Evolutionary conservation across 1,139 yeast species (phyloP), one percentile per base, ranked within the genome.

Genomic region (Saccharomyces hybrid): DNA sequence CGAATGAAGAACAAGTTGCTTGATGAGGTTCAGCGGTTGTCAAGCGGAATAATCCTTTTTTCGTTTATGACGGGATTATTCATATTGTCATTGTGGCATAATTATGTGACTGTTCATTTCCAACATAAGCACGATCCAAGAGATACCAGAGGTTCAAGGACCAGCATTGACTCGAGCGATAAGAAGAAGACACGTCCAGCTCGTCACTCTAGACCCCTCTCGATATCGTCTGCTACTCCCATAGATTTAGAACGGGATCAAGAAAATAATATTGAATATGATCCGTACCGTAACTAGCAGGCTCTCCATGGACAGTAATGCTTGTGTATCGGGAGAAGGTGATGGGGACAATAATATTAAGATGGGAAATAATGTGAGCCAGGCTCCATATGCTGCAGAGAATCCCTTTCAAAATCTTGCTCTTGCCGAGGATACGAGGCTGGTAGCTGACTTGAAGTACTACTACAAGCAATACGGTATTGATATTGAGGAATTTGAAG

Each of bases 31-130:
- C 42, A 34, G 42, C 42, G 42, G 51, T 34, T 61, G 28, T 38
- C 55, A 7, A 62, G 67, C 2, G 55, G 54, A 4, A 53, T 59
- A 11, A 57, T 63, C 14, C 48, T 64, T 9, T 51, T 48, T 14
- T 56, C 59, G 26, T 65, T 64, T 50, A 57, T 67, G 32, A 41
- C 61, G 1, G 61, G 59, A 3, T 53, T 67, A 23, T 64, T 66
- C 38, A 47, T 66, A n/a, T 55, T 63, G 14, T 64, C 71, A 8
- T 51, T 66, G 32, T 65, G 68, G 64, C 64, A 65, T 51, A 63
- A 65, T 46, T 62, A 60, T 28, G 51, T 64, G 2, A 58, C 61
- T 0, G 63, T 58, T 5, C 69, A 64, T 55, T 55, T 65, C 46
- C 52, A 51, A 14, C 58, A 56, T 47, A 60, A 55, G 41, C 59